Evolutionary conservation across 2,329 filamentous ascomycete genomes (phyloP).

Genomic region (Thelonectria blattea): DNA sequence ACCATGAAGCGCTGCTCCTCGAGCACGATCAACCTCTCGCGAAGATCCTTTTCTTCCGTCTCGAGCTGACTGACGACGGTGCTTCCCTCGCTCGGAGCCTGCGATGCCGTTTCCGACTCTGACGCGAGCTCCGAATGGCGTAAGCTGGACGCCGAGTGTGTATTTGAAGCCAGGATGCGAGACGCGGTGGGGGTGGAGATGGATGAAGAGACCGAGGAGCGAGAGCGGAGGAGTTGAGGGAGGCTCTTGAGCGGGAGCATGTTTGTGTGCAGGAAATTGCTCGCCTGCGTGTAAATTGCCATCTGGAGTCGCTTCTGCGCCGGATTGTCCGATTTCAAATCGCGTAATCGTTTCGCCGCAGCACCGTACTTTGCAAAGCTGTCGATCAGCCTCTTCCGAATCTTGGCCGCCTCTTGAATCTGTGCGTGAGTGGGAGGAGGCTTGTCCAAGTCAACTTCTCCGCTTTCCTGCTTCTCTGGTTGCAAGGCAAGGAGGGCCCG

Average conservation of each 20-base stretch:
- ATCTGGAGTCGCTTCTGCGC: constrained; percentile 79
- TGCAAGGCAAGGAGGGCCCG: constrained; percentile 76
- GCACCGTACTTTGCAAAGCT: constrained; percentile 87
- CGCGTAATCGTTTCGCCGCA: constrained; percentile 80
- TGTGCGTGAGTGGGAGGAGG: constrained; percentile 65
- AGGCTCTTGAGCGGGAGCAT: constrained; percentile 86
- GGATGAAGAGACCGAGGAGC: constrained; percentile 44
- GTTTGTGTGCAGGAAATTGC: constrained; percentile 83
- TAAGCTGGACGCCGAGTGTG: constrained; percentile 45
- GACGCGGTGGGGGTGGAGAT: constrained; percentile 35
- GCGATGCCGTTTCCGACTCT: constrained; percentile 53
- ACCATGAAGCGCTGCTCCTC: constrained; percentile 94
- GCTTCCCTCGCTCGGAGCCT: constrained; percentile 56
- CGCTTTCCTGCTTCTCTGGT: constrained; percentile 49
- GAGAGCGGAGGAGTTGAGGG: constrained; percentile 65
- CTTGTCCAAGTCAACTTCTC: constrained; percentile 46
- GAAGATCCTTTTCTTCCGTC: constrained; percentile 80
- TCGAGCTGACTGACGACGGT: constrained; percentile 68
- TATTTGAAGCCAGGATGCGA: constrained; percentile 43
- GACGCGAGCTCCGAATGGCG: constrained; percentile 55
- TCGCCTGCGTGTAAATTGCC: constrained; percentile 82
- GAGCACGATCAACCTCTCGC: constrained; percentile 80
- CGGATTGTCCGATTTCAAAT: constrained; percentile 74
- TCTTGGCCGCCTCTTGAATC: constrained; percentile 84
- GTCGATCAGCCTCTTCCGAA: constrained; percentile 87